These are phyloP conservation scores for Ascoidea tarda DNA, from an alignment of 805 yeast species.

Conservation along the genomic window DNA sequence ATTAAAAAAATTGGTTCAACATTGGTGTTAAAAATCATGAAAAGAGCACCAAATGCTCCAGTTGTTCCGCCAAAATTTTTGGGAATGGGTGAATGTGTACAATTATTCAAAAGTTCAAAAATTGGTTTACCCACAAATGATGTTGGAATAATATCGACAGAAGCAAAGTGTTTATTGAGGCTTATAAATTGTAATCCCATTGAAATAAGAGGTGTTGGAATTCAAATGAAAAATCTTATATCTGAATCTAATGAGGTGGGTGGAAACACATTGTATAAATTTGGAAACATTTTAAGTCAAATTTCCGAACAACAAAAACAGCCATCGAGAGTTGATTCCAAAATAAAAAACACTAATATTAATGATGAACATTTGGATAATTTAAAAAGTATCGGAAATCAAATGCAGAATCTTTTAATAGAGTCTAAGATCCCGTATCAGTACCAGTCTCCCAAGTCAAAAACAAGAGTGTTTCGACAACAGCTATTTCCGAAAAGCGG, in stretches of 20 bases:
- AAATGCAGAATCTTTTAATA: no score
- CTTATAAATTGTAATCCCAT: constrained; percentile 42
- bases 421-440: no score
- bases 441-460: no score
- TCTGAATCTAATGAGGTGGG: constrained; percentile 14
- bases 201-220: constrained; percentile 69
- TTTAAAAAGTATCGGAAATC: no score
- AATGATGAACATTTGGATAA: no score
- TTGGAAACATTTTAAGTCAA: no score
- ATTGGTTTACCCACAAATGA: constrained; percentile 52
- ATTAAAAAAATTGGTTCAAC: constrained; percentile 36
- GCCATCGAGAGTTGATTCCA: no score
- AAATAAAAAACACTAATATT: no score
- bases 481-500: no score
- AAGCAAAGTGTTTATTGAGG: constrained; percentile 40
- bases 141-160: constrained; percentile 44
- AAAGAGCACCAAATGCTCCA: constrained; percentile 54
- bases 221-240: constrained; percentile 50
- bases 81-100: constrained; percentile 76
- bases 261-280: background rate
- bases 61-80: constrained; percentile 61
- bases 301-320: no score
- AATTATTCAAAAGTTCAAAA: constrained; percentile 39
- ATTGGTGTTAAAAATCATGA: constrained; percentile 53
- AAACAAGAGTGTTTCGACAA: no score